Evolutionary conservation across 1,139 yeast genomes (phyloP).

Genomic region (Kluyveromyces marxianus): DNA sequence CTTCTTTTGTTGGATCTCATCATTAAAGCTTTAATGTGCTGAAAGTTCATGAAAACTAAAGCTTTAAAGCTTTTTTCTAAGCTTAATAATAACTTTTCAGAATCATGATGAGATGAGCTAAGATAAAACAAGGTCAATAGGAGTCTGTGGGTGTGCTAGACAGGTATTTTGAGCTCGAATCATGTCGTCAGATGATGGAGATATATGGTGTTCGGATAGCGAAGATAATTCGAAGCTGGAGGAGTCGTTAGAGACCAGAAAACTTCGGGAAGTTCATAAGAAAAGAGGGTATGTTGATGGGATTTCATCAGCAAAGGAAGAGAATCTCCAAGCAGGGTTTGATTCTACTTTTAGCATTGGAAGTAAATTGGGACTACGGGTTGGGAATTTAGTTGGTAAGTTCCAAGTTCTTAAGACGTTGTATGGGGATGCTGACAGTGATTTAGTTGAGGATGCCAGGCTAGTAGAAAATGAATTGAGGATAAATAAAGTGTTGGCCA

Average conservation of each 20-base stretch:
- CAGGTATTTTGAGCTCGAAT: background rate
- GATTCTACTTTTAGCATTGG: conserved; percentile 76
- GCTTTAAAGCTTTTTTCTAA: too few relatives aligned
- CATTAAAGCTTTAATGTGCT: too few relatives aligned
- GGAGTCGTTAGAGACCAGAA: conserved; percentile 25
- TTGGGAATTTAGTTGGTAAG: conserved; percentile 60
- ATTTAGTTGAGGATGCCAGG: conserved; percentile 13
- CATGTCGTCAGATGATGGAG: conserved; percentile 9
- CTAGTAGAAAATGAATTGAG: conserved; percentile 19
- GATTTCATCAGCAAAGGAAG: conserved; percentile 59
- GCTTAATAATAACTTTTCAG: too few relatives aligned
- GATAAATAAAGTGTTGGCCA: conserved; percentile 23
- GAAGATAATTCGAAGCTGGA: conserved; percentile 7
- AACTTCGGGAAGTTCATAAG: conserved; percentile 55
- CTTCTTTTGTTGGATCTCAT: too few relatives aligned
- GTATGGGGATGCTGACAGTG: conserved; percentile 17
- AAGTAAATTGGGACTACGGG: conserved; percentile 55
- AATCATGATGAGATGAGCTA: too few relatives aligned
- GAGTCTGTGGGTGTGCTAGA: too few relatives aligned
- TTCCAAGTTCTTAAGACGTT: conserved; percentile 24
- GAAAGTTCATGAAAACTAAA: too few relatives aligned
- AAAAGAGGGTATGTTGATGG: conserved; percentile 88
- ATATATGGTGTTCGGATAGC: conserved; percentile 27
- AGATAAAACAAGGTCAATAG: too few relatives aligned
- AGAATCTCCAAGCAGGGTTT: conserved; percentile 69